A percentile compares a stretch with the other conserved stretches of the same genome.
Evolutionary conservation across 1,284 basidiomycete species (phyloP).

Genomic region (Thecaphora thlaspeos): DNA sequence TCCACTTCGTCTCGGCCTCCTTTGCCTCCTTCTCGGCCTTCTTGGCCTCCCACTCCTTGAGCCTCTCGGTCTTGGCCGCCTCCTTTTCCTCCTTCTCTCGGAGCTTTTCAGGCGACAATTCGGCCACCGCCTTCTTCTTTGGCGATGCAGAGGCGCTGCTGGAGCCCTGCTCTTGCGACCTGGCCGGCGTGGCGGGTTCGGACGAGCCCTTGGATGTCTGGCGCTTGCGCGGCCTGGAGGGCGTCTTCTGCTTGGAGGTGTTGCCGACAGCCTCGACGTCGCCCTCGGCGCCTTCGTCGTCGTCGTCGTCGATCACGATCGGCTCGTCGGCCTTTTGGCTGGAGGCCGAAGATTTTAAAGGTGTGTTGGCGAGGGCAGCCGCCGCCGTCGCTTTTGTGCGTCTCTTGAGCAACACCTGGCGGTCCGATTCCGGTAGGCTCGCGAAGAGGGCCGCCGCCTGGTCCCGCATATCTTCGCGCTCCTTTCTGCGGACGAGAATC

Average conservation of each 20-base stretch:
- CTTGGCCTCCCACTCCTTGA: conserved; percentile 34
- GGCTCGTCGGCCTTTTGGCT: conserved; percentile 9
- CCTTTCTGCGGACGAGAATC: conserved; percentile 66
- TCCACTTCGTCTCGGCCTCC: conserved; percentile 55
- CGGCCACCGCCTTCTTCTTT: conserved; percentile 27
- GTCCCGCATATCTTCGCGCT: conserved; percentile 66
- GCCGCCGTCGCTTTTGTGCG: conserved; percentile 6
- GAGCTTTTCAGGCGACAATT: conserved; percentile 36
- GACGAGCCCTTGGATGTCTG: background rate
- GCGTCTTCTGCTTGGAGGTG: background rate
- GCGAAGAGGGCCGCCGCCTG: conserved; percentile 28
- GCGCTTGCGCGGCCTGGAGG: background rate
- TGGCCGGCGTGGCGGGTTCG: background rate
- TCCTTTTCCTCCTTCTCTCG: conserved; percentile 60
- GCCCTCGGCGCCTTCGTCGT: conserved; percentile 25
- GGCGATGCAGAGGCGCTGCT: conserved; percentile 19
- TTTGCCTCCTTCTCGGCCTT: conserved; percentile 18
- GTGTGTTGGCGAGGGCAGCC: background rate
- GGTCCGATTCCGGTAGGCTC: conserved; percentile 23
- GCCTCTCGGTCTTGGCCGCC: conserved; percentile 57
- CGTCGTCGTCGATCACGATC: conserved; percentile 30
- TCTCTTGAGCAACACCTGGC: conserved; percentile 33
- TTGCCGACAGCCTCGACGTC: conserved; percentile 11
- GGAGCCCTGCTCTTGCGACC: background rate
- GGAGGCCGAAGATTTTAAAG: conserved; percentile 2